Conservation (phyloP, 2,329 filamentous ascomycete species). For the Claviceps arundinis region DNA sequence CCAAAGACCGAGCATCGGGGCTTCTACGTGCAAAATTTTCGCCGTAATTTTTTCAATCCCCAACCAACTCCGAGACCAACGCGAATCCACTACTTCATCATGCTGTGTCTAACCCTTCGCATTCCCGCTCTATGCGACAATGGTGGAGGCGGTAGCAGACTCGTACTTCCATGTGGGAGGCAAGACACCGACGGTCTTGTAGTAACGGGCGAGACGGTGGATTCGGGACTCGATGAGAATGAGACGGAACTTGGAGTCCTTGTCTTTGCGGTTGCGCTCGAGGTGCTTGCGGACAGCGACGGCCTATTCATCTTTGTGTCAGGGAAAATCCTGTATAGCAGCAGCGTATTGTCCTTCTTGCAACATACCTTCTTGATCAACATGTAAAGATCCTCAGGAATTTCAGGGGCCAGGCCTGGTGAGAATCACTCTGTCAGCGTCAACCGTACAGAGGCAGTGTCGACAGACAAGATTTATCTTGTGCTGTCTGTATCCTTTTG, state of each 20-base stretch:
- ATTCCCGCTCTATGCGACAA: constrained; percentile 59
- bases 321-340: neutral
- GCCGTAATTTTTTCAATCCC: constrained; percentile 22
- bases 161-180: constrained; percentile 98
- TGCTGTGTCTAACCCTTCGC: constrained; percentile 1
- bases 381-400: constrained; percentile 99
- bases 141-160: constrained; percentile 87
- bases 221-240: constrained; percentile 99
- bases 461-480: constrained; percentile 12
- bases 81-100: constrained; percentile 17
- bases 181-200: constrained; percentile 83
- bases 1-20: constrained; percentile 27
- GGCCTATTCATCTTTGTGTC: constrained; percentile 41
- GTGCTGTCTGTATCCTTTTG: constrained; percentile 15
- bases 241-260: constrained; percentile 99
- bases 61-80: constrained; percentile 33
- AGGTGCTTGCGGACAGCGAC: constrained; percentile 99
- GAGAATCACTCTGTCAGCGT: constrained; percentile 88
- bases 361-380: constrained; percentile 92
- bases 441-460: constrained; percentile 74
- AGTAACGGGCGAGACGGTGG: constrained; percentile 98
- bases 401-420: constrained; percentile 92
- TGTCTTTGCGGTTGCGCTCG: constrained; percentile 99
- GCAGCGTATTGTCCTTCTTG: neutral
- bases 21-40: constrained; percentile 30